A percentile compares a stretch with the other conserved stretches of the same genome.
phyloP scores from a whole-genome alignment of 371 early-diverging fungal species.

The Coemansia sp. region DNA sequence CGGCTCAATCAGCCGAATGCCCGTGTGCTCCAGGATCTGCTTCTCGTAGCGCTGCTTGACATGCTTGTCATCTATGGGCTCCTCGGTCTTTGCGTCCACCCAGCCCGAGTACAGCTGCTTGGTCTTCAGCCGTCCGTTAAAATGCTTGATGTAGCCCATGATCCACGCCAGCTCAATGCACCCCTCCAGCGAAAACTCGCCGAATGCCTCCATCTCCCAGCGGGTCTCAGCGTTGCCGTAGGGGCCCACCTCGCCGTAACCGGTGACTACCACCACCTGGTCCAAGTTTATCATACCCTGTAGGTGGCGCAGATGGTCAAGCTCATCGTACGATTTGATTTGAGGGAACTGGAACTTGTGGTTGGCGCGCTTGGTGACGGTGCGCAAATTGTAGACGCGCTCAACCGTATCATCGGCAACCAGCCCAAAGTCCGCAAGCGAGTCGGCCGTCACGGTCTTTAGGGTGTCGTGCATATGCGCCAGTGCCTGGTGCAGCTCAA shows the following conservation, averaged over 20 bases:
- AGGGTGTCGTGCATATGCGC: conserved; percentile 79
- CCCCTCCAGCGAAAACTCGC: conserved; percentile 93
- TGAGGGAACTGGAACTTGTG: conserved; percentile 90
- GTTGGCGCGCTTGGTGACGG: conserved; percentile 81
- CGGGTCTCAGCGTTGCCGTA: conserved; percentile 84
- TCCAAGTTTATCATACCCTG: conserved; percentile 90
- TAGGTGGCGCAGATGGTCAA: conserved; percentile 70
- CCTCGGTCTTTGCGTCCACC: conserved; percentile 85
- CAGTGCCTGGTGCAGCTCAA: conserved; percentile 70
- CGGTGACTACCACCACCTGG: conserved; percentile 90
- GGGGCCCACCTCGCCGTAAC: conserved; percentile 94
- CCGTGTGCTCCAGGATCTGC: conserved; percentile 87
- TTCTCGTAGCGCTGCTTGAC: conserved; percentile 92
- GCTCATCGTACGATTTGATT: conserved; percentile 63
- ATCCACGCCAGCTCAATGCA: conserved; percentile 98
- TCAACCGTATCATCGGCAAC: conserved; percentile 71
- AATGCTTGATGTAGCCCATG: conserved; percentile 92
- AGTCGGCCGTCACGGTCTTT: conserved; percentile 77
- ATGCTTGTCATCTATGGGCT: conserved; percentile 87
- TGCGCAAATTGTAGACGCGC: conserved; percentile 70
- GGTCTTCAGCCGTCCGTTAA: conserved; percentile 77
- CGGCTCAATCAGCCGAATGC: conserved; percentile 93
- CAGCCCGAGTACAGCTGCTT: conserved; percentile 85
- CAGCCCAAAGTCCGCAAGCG: conserved; percentile 71
- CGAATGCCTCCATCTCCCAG: conserved; percentile 84